Base-by-base conservation (phyloP, 1,284 basidiomycete genomes). In the Tilletia walkeri region DNA sequence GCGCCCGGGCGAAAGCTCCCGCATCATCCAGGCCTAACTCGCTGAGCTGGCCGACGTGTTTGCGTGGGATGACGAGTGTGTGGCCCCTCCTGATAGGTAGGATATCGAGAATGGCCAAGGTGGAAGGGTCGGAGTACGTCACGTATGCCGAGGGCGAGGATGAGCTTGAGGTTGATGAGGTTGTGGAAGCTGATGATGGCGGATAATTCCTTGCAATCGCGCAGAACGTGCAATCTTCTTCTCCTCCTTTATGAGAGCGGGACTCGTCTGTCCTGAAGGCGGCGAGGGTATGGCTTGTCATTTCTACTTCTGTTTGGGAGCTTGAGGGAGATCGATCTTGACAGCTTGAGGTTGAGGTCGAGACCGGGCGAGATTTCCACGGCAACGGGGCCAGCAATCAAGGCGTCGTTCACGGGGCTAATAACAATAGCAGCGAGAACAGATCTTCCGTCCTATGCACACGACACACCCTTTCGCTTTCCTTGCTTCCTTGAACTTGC, bases 31-130 rank as follows among this genome's bases (percentile, higher is more conserved):
- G 45, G 34, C 70, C 56, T 34, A 76, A 38, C 38, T 73, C 67
- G 30, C 72, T 67, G 14, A 69, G 38, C 16, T 67, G 70, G 48
- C 67, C 34, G 36, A 73, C 72, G 30, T 78, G 77, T 65, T 69
- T 72, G 56, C 75, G 76, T 1, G 77, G 73, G 2, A 78, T 70
- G 24, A 78, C 74, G 1, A 78, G 71, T 14, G 77, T 78, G 18
- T 78, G 77, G 0, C 77, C 91, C 47, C 82, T 85, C 54, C 91
- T 85, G 45, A 92, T 82, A 1, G 91, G 90, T 50, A 90, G 84
- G 69, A 92, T 91, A 84, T 92, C 90, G 76, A 92, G 85, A 69
- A 92, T 88, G 9, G 89, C 90, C 63, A 91, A 82, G n/a, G 89
- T 87, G 67, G 86, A 84, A 14, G 90, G 89, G 71, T 89, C 86